Evolutionary conservation across 2,329 filamentous ascomycete species (phyloP), one percentile per base, ranked within the genome.

Genomic region (Ceratocystis smalleyi): DNA sequence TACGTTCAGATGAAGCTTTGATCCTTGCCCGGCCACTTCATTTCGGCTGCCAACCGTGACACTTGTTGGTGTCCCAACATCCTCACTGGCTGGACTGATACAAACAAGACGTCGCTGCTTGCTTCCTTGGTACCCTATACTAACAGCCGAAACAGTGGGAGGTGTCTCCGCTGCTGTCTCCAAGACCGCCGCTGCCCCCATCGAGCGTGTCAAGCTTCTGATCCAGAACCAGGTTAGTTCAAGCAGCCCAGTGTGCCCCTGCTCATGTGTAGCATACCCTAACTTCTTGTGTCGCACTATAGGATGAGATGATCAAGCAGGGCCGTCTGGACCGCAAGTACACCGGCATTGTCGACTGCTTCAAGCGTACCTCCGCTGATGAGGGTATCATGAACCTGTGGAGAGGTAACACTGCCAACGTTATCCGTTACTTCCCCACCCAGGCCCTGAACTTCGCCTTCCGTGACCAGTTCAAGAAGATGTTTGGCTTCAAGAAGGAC

Each of bases 401-500:
- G 94, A 87, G 94, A 86, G 94, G 94, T 81, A 99, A 99, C 90
- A 99, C 94, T 77, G 94, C 94, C 90, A 99, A 99, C 88, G 94
- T 99, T 80, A 96, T 99, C 85, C 94, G 94, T 88, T 99, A 99
- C 85, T 99, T 99, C 90, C 94, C 94, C 73, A 99, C 94, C 79
- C 94, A 99, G 86, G 94, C 94, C 75, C 84, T 99, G 79, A 99
- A 99, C 91, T 99, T 99, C 77, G 94, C 94, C 78, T 99, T 99
- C 94, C 94, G 94, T 80, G 94, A 99, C 81, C 96, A 95, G 87
- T 99, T 96, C 91, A 99, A 99, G 91, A 84, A 88, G 77, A 95
- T 99, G 91, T 99, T 99, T 87, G 89, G 90, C 77, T 99, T 90
- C 91, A 99, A 97, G 91, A 97, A 97, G 89, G 94, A 99, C 70